Base-by-base conservation (phyloP, 2,329 filamentous ascomycete genomes). In the Trichoderma atrobrunneum region DNA sequence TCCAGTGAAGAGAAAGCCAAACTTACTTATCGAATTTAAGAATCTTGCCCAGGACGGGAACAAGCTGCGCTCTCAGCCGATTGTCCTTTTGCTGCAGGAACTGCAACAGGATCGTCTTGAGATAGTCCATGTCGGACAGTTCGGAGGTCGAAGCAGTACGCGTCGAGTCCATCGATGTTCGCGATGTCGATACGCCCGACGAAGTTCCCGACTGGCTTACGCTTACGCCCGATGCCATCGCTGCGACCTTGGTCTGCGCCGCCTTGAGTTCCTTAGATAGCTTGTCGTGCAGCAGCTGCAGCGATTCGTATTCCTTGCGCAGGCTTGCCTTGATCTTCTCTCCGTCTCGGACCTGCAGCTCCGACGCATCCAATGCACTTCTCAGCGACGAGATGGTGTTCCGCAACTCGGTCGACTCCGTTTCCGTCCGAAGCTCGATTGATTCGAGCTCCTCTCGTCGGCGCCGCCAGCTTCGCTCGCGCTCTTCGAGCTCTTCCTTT, bases 81-180 rank as follows among this genome's bases (percentile, higher is more conserved):
- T 91, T 92, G 78, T 95, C 93, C 82, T 90, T 93, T 76, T 93
- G 90, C 84, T 95, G 92, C 75, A 96, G 81, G 80, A 95, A 95
- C 80, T 95, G 92, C 75, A 96, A 81, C 76, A 96, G 81, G 70
- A 95, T 92, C 10, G 93, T 94, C 85, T 94, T 95, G 70, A 95
- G 82, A 77, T 96, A 95, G 73, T 89, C 86, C 48, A 85, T 84
- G 72, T 91, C 88, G 6, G 83, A 79, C 16, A 77, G 74, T 21
- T 76, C 78, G 5, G 71, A 72, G 4, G 77, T 73, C 76, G 69
- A 60, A 74, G 76, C 34, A 65, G 81, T 84, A n/a, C 80, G 77
- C 2, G 71, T 77, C 43, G 81, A 82, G 57, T 83, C 82, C 72
- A 80, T 78, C 4, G 81, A 81, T 32, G 84, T 85, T 3, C 86